Evolutionary conservation across 148 eudicot genomes (phyloP).

Genomic region (Chenopodium formosanum): DNA sequence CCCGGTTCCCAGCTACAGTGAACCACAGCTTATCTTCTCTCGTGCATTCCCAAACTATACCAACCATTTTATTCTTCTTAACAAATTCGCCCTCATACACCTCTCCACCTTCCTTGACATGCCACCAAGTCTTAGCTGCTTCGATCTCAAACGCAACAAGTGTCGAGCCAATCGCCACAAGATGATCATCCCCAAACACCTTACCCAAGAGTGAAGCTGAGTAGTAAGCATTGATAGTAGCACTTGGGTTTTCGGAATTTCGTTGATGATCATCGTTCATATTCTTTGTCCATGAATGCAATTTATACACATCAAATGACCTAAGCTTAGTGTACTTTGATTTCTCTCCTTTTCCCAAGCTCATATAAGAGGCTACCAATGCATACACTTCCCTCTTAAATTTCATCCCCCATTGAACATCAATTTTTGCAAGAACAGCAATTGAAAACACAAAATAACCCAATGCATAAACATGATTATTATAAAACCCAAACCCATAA

Average conservation of each 20-base stretch:
- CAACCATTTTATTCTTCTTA: constrained; percentile 50
- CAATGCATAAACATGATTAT: constrained; percentile 81
- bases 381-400: constrained; percentile 71
- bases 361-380: constrained; percentile 78
- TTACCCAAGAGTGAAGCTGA: constrained; percentile 84
- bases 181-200: constrained; percentile 77
- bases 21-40: constrained; percentile 79
- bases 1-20: constrained; percentile 67
- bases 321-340: constrained; percentile 61
- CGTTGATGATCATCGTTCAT: constrained; percentile 75
- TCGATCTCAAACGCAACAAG: constrained; percentile 65
- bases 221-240: constrained; percentile 80
- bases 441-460: constrained; percentile 79
- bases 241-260: constrained; percentile 79
- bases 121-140: constrained; percentile 86
- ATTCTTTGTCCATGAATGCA: constrained; percentile 95
- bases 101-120: constrained; percentile 45
- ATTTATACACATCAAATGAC: constrained; percentile 74
- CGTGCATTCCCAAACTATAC: constrained; percentile 70
- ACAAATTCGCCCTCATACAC: constrained; percentile 58
- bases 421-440: constrained; percentile 83
- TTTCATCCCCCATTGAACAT: constrained; percentile 80
- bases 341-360: constrained; percentile 45
- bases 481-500: constrained; percentile 85
- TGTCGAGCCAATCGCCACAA: constrained; percentile 61